phyloP scores from a whole-genome alignment of 2,329 filamentous ascomycete species.

The Rhytidhysteron rufulum region DNA sequence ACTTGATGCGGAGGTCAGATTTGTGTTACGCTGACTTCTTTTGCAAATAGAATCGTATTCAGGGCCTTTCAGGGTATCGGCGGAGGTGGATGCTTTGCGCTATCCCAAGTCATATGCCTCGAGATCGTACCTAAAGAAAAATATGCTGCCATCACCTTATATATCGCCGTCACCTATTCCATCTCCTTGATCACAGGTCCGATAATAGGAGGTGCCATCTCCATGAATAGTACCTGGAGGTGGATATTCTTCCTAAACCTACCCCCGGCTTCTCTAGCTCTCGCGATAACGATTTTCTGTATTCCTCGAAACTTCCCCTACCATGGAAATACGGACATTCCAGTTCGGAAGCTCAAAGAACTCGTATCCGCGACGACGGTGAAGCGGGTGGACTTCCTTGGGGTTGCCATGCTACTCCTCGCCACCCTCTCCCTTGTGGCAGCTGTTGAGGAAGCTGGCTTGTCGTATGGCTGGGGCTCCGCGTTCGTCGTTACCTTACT shows the following conservation, averaged over 20 bases:
- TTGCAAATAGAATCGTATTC: neutral
- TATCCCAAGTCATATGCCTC: slow-evolving; percentile 1
- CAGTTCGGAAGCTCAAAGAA: neutral
- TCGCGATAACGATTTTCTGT: neutral
- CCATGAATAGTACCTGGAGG: slow-evolving; percentile 1
- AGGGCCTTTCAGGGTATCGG: neutral
- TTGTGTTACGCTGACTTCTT: neutral
- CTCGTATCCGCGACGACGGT: neutral
- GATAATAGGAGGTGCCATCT: slow-evolving; percentile 1
- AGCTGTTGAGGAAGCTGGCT: slow-evolving; percentile 14
- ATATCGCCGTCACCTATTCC: slow-evolving; percentile 1
- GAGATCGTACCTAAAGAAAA: slow-evolving; percentile 1
- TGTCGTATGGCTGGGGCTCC: slow-evolving; percentile 7
- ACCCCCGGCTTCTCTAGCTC: neutral
- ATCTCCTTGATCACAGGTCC: slow-evolving; percentile 2
- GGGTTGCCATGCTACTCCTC: slow-evolving; percentile 12
- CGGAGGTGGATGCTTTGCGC: neutral
- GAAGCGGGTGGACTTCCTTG: slow-evolving; percentile 9
- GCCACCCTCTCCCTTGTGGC: slow-evolving; percentile 12
- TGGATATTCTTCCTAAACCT: slow-evolving; percentile 5
- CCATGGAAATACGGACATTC: neutral
- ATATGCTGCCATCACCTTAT: slow-evolving; percentile 1
- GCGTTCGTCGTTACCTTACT: slow-evolving; percentile 12
- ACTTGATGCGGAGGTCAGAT: neutral
- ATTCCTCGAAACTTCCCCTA: neutral